Evolutionary conservation across 768 basidiomycete genomes (phyloP).

Genomic region (Suillus placidus): DNA sequence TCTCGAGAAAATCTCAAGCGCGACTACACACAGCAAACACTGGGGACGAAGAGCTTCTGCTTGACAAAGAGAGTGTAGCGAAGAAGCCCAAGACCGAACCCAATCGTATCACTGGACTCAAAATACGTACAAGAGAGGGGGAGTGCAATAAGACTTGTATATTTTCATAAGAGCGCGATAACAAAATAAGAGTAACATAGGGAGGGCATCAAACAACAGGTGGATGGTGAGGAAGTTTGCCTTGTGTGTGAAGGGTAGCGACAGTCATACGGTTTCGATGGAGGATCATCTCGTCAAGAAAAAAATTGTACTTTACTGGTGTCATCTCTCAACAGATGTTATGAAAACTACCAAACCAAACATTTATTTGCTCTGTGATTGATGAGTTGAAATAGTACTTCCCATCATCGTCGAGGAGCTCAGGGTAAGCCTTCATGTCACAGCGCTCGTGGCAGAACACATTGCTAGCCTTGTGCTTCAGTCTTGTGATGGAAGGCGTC

Average conservation of each 20-base stretch:
- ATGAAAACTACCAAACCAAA: conserved; percentile 41
- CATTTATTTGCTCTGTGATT: conserved; percentile 39
- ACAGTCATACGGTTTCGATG: conserved; percentile 21
- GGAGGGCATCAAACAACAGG: too few relatives aligned
- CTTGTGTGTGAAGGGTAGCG: not conserved
- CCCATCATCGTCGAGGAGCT: not conserved
- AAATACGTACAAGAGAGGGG: too few relatives aligned
- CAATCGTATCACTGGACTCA: too few relatives aligned
- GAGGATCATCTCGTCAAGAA: conserved; percentile 42
- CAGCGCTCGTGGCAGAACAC: conserved; percentile 30
- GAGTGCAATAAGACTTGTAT: too few relatives aligned
- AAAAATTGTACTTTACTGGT: conserved; percentile 31
- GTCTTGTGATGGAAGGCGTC: conserved; percentile 43
- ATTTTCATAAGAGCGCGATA: too few relatives aligned
- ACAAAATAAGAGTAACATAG: too few relatives aligned
- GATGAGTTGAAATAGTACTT: conserved; percentile 43
- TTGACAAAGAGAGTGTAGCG: too few relatives aligned
- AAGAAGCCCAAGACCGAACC: too few relatives aligned
- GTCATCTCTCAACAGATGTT: conserved; percentile 38
- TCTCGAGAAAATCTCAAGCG: too few relatives aligned
- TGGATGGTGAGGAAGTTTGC: not conserved
- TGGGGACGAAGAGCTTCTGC: too few relatives aligned
- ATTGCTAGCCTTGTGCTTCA: conserved; percentile 13
- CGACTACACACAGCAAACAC: too few relatives aligned
- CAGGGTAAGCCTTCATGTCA: too few relatives aligned